These are phyloP conservation scores for Metschnikowia lunata DNA, from an alignment of 805 yeast species.

Conservation along the genomic window DNA sequence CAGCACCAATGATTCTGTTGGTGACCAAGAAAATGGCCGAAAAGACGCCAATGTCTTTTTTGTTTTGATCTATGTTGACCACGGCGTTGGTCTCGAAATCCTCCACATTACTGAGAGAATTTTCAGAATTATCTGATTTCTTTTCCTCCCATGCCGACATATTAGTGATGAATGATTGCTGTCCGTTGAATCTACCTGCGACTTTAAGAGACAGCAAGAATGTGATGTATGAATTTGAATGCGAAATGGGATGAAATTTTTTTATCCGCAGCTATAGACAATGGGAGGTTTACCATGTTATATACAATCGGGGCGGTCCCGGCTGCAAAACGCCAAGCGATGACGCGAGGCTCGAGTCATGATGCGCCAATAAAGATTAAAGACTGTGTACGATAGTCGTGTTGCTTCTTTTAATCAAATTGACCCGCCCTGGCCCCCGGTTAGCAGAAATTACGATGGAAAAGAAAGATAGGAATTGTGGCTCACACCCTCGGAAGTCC, in stretches of 20 bases:
- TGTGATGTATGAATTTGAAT: background rate
- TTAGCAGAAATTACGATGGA: too few species aligned
- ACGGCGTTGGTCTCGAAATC: slow-evolving; percentile 19
- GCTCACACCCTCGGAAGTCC: slow-evolving; percentile 1
- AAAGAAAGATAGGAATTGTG: slow-evolving; percentile 3
- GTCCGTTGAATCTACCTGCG: too few species aligned
- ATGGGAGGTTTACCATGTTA: background rate
- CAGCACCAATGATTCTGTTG: slow-evolving; percentile 21
- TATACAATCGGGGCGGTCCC: slow-evolving; percentile 3
- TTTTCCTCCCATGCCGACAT: slow-evolving; percentile 14
- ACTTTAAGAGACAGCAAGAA: background rate
- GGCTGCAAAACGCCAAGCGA: slow-evolving; percentile 9
- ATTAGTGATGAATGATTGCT: background rate
- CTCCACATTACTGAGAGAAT: slow-evolving; percentile 6
- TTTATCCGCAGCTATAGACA: background rate
- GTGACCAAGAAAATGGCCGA: slow-evolving; percentile 30
- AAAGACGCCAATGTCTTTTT: slow-evolving; percentile 41
- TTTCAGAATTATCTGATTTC: slow-evolving; percentile 9
- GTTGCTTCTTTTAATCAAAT: background rate
- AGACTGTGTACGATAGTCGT: background rate
- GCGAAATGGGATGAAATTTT: background rate
- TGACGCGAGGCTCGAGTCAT: background rate
- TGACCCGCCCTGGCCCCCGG: too few species aligned
- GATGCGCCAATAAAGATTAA: background rate
- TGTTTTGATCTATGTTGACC: slow-evolving; percentile 40